These are phyloP conservation scores for Tillandsia fasciculata DNA, from an alignment of 176 grass and related monocot species.

Conservation along the genomic window DNA sequence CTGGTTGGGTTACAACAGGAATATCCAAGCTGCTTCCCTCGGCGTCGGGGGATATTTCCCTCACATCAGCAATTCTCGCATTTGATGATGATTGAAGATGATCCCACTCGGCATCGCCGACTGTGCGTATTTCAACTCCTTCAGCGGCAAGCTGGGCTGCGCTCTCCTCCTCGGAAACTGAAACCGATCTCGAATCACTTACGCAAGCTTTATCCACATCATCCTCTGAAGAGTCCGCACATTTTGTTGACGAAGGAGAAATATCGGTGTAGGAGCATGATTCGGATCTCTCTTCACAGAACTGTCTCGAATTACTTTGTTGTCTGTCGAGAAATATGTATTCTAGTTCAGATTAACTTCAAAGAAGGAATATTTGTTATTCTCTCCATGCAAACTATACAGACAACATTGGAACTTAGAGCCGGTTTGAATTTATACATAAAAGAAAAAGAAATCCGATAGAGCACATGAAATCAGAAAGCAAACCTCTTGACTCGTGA, in stretches of 20 bases:
- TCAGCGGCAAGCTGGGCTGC: slow-evolving; percentile 52
- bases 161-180: slow-evolving; percentile 31
- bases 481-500: slow-evolving; percentile 59
- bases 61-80: slow-evolving; percentile 51
- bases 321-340: slow-evolving; percentile 41
- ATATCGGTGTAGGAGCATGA: slow-evolving; percentile 34
- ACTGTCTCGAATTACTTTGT: slow-evolving; percentile 65
- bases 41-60: slow-evolving; percentile 45
- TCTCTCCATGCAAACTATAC: no score
- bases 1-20: slow-evolving; percentile 40
- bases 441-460: neutral
- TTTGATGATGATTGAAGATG: slow-evolving; percentile 33
- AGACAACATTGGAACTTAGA: no score
- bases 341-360: neutral
- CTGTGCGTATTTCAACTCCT: slow-evolving; percentile 53
- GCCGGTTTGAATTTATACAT: no score
- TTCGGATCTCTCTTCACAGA: slow-evolving; percentile 68
- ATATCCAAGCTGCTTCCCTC: slow-evolving; percentile 80
- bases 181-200: slow-evolving; percentile 46
- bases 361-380: neutral
- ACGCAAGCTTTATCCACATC: slow-evolving; percentile 83
- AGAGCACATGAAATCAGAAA: slow-evolving; percentile 12
- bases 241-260: slow-evolving; percentile 36
- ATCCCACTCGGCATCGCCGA: slow-evolving; percentile 48
- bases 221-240: slow-evolving; percentile 47